A percentile compares a stretch with the other conserved stretches of the same genome.
These are phyloP conservation scores for Galerina marginata DNA, from an alignment of 768 basidiomycete genomes.

Conservation along the genomic window DNA sequence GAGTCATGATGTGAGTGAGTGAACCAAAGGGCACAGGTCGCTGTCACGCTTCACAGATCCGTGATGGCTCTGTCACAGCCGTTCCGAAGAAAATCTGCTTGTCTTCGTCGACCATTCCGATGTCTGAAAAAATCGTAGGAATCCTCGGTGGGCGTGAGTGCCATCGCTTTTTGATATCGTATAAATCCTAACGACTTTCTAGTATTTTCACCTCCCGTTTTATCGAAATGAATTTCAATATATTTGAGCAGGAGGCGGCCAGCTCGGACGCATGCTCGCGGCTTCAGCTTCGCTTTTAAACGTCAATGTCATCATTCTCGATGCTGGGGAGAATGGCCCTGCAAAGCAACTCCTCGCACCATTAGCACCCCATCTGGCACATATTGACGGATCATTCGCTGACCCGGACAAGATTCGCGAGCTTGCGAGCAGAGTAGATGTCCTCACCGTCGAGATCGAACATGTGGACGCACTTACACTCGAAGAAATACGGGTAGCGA, in stretches of 20 bases:
- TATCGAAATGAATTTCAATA: constrained; percentile 15
- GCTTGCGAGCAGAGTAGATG: constrained; percentile 79
- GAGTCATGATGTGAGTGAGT: constrained; percentile 36
- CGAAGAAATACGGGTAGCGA: constrained; percentile 54
- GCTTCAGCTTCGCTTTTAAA: constrained; percentile 88
- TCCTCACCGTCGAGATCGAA: constrained; percentile 96
- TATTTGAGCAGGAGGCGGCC: constrained; percentile 80
- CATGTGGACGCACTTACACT: constrained; percentile 86
- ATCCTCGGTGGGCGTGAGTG: constrained; percentile 57
- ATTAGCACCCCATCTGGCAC: constrained; percentile 50
- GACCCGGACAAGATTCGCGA: constrained; percentile 79
- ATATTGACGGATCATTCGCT: constrained; percentile 90
- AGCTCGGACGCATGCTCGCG: constrained; percentile 96
- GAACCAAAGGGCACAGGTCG: too few relatives aligned
- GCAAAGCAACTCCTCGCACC: constrained; percentile 88
- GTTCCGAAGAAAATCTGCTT: neutral
- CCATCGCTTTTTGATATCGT: neutral
- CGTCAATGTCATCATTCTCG: constrained; percentile 83
- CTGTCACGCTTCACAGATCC: too few relatives aligned
- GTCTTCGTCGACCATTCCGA: constrained; percentile 15
- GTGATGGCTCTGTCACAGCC: neutral
- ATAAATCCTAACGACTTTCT: constrained; percentile 15
- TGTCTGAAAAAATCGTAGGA: constrained; percentile 54
- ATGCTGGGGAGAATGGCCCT: constrained; percentile 77
- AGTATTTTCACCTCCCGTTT: constrained; percentile 2